These are phyloP conservation scores for Penicillium sp. DNA, from an alignment of 2,329 filamentous ascomycete genomes.

Conservation along the genomic window DNA sequence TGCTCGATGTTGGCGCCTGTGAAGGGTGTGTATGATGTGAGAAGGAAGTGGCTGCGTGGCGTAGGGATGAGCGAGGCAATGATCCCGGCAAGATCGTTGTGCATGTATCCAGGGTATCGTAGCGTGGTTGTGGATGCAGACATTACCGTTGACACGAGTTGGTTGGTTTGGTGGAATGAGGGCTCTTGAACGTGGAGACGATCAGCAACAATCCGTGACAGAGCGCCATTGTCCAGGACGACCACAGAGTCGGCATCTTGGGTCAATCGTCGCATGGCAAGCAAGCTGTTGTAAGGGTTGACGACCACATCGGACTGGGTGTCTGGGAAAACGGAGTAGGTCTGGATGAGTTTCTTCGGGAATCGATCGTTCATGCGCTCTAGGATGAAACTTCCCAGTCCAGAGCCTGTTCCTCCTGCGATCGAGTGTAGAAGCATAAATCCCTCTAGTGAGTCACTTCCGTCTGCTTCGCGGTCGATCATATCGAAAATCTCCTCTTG, in stretches of 20 bases:
- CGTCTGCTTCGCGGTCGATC: constrained; percentile 97
- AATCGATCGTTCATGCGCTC: constrained; percentile 96
- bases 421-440: constrained; percentile 99
- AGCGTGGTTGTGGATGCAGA: constrained; percentile 95
- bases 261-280: constrained; percentile 85
- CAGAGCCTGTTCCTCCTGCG: constrained; percentile 92
- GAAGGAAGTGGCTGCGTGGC: constrained; percentile 94
- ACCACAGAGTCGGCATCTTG: constrained; percentile 98
- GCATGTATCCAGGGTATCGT: constrained; percentile 98
- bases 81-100: constrained; percentile 97
- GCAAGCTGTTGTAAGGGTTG: constrained; percentile 94
- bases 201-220: constrained; percentile 91
- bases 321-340: constrained; percentile 97
- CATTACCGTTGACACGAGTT: constrained; percentile 97
- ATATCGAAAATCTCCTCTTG: constrained; percentile 99
- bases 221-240: constrained; percentile 90
- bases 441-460: constrained; percentile 94
- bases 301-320: constrained; percentile 91
- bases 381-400: constrained; percentile 90
- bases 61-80: constrained; percentile 94
- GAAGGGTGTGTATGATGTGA: constrained; percentile 98
- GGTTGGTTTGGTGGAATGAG: constrained; percentile 96
- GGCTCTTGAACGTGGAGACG: constrained; percentile 91
- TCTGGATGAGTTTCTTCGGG: constrained; percentile 98
- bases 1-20: constrained; percentile 95